Conservation (phyloP, 805 yeast genomes). For the Cyberlindnera japonica region DNA sequence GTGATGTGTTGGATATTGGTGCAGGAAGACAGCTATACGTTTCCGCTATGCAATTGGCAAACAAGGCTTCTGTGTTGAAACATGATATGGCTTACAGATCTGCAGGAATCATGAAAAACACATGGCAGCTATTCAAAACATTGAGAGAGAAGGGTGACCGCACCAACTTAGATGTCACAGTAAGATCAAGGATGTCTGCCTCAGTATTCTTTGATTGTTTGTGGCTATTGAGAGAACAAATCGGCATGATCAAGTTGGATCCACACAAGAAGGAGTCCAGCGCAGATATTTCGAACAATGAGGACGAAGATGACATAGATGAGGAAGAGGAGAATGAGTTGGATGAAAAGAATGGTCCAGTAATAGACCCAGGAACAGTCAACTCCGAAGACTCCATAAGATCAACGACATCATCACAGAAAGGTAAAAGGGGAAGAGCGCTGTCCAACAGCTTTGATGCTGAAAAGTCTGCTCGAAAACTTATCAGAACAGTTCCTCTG, state of each 20-base stretch:
- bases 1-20: constrained; percentile 60
- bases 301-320: constrained; percentile 27
- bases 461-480: constrained; percentile 67
- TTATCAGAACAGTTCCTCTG: constrained; percentile 73
- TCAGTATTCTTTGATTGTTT: constrained; percentile 89
- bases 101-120: constrained; percentile 88
- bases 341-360: constrained; percentile 21
- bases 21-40: constrained; percentile 69
- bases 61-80: constrained; percentile 78
- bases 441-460: constrained; percentile 57
- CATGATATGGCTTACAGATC: constrained; percentile 93
- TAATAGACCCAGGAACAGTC: constrained; percentile 31
- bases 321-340: constrained; percentile 24
- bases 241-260: constrained; percentile 74
- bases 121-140: constrained; percentile 83
- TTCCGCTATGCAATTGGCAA: constrained; percentile 62
- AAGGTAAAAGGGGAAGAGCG: constrained; percentile 39
- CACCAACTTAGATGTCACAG: constrained; percentile 45
- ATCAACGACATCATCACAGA: constrained; percentile 28
- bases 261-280: constrained; percentile 19
- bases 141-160: constrained; percentile 47
- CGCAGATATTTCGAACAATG: constrained; percentile 15
- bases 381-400: constrained; percentile 33
- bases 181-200: constrained; percentile 86
- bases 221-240: constrained; percentile 78